Evolutionary conservation across 176 grass and related monocot species (phyloP).

Genomic region (Tillandsia leiboldiana): DNA sequence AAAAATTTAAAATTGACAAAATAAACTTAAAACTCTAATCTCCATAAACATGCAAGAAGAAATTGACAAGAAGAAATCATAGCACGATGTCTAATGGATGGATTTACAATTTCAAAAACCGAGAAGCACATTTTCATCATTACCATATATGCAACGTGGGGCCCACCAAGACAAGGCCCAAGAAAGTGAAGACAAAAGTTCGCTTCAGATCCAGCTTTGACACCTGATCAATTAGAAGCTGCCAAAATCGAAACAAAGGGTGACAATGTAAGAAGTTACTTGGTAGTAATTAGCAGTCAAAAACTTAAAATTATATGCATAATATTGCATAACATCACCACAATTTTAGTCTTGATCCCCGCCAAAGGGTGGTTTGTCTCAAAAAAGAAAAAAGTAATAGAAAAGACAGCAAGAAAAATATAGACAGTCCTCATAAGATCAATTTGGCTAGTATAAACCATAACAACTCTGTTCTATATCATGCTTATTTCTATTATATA

Average conservation of each 20-base stretch:
- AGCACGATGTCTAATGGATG: not conserved
- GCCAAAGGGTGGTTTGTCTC: too few species aligned
- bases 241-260: constrained; percentile 10
- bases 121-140: constrained; percentile 10
- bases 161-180: constrained; percentile 68
- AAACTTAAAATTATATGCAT: not conserved
- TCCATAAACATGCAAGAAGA: constrained; percentile 13
- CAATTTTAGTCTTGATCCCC: too few species aligned
- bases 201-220: constrained; percentile 61
- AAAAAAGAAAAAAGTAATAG: too few species aligned
- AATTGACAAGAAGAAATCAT: not conserved
- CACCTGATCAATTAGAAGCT: constrained; percentile 62
- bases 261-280: constrained; percentile 1
- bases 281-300: not conserved
- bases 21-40: constrained; percentile 2
- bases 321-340: not conserved
- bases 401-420: too few species aligned
- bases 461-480: too few species aligned
- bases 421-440: too few species aligned
- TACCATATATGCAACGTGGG: constrained; percentile 87
- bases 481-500: too few species aligned
- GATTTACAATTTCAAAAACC: constrained; percentile 6
- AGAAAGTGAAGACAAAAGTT: constrained; percentile 76
- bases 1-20: constrained; percentile 9
- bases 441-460: too few species aligned